Conservation (phyloP, 495 filamentous ascomycete species). For the Parachaetomium inaequale region DNA sequence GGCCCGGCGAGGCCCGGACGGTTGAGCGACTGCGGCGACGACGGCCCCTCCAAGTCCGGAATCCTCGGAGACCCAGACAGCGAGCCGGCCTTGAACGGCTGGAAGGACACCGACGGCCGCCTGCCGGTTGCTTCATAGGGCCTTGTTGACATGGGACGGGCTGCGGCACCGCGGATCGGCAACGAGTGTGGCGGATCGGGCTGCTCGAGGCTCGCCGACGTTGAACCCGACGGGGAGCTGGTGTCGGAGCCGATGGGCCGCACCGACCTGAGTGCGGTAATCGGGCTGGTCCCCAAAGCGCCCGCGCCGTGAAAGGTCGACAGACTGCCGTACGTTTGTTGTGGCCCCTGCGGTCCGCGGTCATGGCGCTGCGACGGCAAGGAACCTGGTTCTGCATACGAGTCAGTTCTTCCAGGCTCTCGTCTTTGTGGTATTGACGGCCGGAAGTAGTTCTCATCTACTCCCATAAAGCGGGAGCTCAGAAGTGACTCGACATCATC, state of each 20-base stretch:
- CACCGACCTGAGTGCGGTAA: slow-evolving; percentile 75
- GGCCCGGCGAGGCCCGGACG: slow-evolving; percentile 50
- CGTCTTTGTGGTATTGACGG: slow-evolving; percentile 55
- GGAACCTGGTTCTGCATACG: slow-evolving; percentile 65
- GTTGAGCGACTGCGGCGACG: slow-evolving; percentile 60
- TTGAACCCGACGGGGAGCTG: slow-evolving; percentile 60
- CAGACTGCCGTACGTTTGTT: slow-evolving; percentile 85
- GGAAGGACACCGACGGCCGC: slow-evolving; percentile 87
- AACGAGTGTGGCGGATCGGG: slow-evolving; percentile 43
- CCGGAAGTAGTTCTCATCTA: slow-evolving; percentile 81
- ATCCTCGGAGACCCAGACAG: slow-evolving; percentile 78
- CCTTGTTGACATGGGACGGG: slow-evolving; percentile 50
- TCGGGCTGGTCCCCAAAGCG: slow-evolving; percentile 73
- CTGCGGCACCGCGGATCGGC: slow-evolving; percentile 37
- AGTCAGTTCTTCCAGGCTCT: slow-evolving; percentile 35
- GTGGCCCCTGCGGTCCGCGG: slow-evolving; percentile 56
- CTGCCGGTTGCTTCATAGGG: slow-evolving; percentile 33
- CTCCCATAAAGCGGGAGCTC: slow-evolving; percentile 86
- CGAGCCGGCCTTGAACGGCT: slow-evolving; percentile 90
- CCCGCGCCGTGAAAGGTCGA: slow-evolving; percentile 88
- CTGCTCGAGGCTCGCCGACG: slow-evolving; percentile 50
- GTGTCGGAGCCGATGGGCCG: slow-evolving; percentile 53
- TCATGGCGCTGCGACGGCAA: slow-evolving; percentile 54
- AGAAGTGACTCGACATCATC: slow-evolving; percentile 87
- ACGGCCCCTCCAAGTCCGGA: slow-evolving; percentile 39